phyloP scores from a whole-genome alignment of 163 green algal genomes.

The Scenedesmus sp. region DNA sequence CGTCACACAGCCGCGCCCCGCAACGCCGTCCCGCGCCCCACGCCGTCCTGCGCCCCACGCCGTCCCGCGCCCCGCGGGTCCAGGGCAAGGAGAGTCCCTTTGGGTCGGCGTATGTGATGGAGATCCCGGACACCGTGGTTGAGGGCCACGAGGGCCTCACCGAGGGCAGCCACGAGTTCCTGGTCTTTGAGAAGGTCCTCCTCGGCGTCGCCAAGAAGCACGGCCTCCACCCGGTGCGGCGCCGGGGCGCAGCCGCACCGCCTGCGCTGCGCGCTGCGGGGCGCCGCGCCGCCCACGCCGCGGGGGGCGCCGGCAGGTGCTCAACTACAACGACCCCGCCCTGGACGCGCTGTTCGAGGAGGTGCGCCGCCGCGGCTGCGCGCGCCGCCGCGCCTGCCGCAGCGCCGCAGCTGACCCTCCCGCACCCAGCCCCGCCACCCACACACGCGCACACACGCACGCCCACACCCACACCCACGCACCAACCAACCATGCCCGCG shows the following conservation, averaged over 20 bases:
- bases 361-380: not conserved
- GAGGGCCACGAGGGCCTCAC: conserved; percentile 58
- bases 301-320: conserved; percentile 9
- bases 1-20: too few species aligned
- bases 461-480: too few species aligned
- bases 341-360: conserved; percentile 25
- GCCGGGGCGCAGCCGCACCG: too few species aligned
- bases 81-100: conserved; percentile 68
- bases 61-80: too few species aligned
- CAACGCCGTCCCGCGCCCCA: too few species aligned
- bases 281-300: not conserved
- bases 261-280: conserved; percentile 6
- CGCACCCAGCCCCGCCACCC: too few species aligned
- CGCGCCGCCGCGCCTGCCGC: not conserved
- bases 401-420: too few species aligned
- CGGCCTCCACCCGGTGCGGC: conserved; percentile 70
- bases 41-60: too few species aligned
- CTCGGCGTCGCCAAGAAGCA: conserved; percentile 59
- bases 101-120: conserved; percentile 81
- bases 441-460: too few species aligned
- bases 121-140: conserved; percentile 92
- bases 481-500: too few species aligned
- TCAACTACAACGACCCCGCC: conserved; percentile 19
- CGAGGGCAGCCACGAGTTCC: conserved; percentile 79
- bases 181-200: conserved; percentile 78